Base-by-base conservation (phyloP, 2,329 filamentous ascomycete genomes). In the Fusarium aywerte region DNA sequence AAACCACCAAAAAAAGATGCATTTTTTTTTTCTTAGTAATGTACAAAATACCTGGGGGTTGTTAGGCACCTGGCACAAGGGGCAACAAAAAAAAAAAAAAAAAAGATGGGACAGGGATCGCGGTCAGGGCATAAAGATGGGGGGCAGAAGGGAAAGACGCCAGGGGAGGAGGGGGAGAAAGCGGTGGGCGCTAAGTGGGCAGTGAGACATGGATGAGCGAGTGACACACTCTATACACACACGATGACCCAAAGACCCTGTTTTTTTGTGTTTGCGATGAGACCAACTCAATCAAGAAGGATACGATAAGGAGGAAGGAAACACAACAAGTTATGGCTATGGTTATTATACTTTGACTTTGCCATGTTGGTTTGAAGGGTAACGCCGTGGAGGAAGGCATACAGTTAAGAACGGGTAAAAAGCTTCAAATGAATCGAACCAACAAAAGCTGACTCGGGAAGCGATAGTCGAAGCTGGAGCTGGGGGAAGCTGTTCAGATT, bases 131-230 rank as follows among this genome's bases (percentile, higher is more conserved):
- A 66, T 68, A 67, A 62, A 53, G 48, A 43, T 27, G 27, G 27
- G 27, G 27, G 27, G 27, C 27, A 27, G n/a, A n/a, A n/a, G n/a
- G n/a, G n/a, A n/a, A n/a, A n/a, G n/a, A n/a, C n/a, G 7, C 27
- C 27, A 58, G 62, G 58, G 65, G 64, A 50, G 16, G 58, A 43
- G 50, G 49, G 29, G 35, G 15, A 16, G 55, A 15, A 62, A 60
- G 64, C 61, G 55, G 65, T 72, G 63, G 70, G 53, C 70, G 63
- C 70, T 73, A 73, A 70, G 69, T 68, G 65, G 63, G 35, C 50
- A 68, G 68, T 71, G 65, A 72, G 70, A 72, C 70, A 70, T 69
- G 67, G 70, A 63, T 72, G 65, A 56, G 62, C 66, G 59, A 71
- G 60, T 67, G 67, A 63, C 62, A 67, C 65, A 66, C 60, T 54